Percentiles rank a stretch among this genome's conserved stretches.
Evolutionary conservation across 805 yeast species (phyloP).

Genomic region (Spathaspora sp.): DNA sequence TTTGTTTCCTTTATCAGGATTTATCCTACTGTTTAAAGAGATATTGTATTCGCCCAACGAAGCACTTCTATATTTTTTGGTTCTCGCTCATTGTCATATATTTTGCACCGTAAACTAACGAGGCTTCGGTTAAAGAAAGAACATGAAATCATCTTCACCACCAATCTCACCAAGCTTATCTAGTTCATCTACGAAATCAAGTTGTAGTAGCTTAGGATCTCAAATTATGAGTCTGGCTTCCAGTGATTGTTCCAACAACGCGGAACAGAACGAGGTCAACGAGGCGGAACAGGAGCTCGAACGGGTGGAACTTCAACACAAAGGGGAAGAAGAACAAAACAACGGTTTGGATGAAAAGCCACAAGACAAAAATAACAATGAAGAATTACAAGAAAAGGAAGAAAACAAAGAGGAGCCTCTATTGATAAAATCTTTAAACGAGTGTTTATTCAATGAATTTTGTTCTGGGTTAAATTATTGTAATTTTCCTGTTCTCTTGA

Average conservation of each 20-base stretch:
- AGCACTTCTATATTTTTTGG: no score
- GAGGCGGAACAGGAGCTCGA: background rate
- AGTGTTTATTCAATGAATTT: slow-evolving; percentile 3
- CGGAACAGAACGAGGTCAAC: background rate
- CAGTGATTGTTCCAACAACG: background rate
- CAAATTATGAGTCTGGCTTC: slow-evolving; percentile 5
- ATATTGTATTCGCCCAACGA: background rate
- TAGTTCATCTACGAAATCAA: slow-evolving; percentile 1
- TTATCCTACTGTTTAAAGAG: background rate
- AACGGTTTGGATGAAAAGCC: background rate
- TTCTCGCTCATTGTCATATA: background rate
- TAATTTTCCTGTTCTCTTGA: slow-evolving; percentile 8
- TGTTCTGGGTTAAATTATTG: slow-evolving; percentile 3
- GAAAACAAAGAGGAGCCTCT: background rate
- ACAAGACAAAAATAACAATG: no score
- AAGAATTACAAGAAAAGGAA: no score
- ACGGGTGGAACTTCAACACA: background rate
- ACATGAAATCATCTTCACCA: background rate
- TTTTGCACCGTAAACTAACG: background rate
- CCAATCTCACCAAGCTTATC: slow-evolving; percentile 5
- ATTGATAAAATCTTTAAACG: slow-evolving; percentile 6
- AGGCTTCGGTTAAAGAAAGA: background rate
- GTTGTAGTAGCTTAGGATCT: slow-evolving; percentile 4
- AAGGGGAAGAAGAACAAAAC: background rate
- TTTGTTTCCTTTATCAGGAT: background rate